These are phyloP conservation scores for Cercospora zeae-maydis DNA, from an alignment of 2,329 filamentous ascomycete species.

Conservation along the genomic window DNA sequence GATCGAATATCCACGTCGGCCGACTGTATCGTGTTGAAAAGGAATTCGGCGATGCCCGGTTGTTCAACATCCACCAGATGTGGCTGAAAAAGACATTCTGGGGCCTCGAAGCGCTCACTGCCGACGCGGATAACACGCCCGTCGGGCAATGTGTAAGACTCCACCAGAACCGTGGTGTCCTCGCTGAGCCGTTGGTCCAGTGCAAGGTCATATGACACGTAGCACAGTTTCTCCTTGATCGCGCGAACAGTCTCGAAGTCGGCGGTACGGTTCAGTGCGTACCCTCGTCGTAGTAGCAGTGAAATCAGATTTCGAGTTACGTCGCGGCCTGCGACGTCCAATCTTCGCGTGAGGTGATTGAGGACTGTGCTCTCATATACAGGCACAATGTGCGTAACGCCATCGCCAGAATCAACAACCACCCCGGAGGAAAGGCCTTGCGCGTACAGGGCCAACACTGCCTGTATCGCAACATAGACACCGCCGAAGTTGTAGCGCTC, in stretches of 20 bases:
- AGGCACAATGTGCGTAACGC: conserved; percentile 96
- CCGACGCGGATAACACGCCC: conserved; percentile 94
- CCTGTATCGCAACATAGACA: conserved; percentile 97
- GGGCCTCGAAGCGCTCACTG: conserved; percentile 95
- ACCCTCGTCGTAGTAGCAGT: conserved; percentile 86
- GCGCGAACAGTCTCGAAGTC: conserved; percentile 98
- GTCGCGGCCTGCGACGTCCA: conserved; percentile 94
- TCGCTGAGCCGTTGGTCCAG: conserved; percentile 94
- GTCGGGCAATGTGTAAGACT: conserved; percentile 95
- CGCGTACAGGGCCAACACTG: conserved; percentile 90
- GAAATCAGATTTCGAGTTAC: conserved; percentile 98
- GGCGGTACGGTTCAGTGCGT: conserved; percentile 94
- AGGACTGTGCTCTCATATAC: conserved; percentile 98
- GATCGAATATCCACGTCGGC: conserved; percentile 93
- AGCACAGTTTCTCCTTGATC: conserved; percentile 99
- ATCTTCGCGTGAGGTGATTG: conserved; percentile 88
- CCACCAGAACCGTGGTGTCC: conserved; percentile 94
- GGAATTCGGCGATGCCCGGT: conserved; percentile 90
- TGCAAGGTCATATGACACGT: conserved; percentile 96
- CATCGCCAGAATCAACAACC: conserved; percentile 97
- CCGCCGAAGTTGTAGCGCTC: conserved; percentile 94
- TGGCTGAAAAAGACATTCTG: conserved; percentile 97
- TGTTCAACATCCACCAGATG: conserved; percentile 97
- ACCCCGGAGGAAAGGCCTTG: conserved; percentile 83
- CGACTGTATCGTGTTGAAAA: conserved; percentile 97